Evolutionary conservation across 2,329 filamentous ascomycete species (phyloP), one percentile per base, ranked within the genome.

Genomic region (Ophiostoma novo-ulmi): DNA sequence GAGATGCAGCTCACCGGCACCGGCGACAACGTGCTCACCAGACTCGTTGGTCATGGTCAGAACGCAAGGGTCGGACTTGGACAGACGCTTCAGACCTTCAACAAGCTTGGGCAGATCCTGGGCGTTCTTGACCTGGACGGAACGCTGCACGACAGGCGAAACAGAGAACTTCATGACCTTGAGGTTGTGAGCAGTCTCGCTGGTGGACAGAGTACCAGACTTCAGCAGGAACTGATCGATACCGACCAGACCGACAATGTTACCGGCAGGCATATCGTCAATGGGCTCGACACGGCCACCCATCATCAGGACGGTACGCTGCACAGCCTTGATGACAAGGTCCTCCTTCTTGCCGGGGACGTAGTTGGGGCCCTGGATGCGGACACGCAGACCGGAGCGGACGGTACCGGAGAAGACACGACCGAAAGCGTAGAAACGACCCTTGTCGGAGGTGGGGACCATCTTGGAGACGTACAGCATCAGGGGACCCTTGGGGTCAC

Each of bases 81-180:
- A 98, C 77, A 99, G 91, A 91, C 95, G 94, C 92, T 99, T 99
- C 76, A 99, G 94, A 93, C 95, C 95, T 88, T 99, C 95, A 79
- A 99, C 95, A 73, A 99, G 90, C 91, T 99, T 99, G 84, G 95
- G 95, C 75, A 99, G 90, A 88, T 99, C 95, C 86, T 97, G 93
- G 80, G 95, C 95, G 86, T 99, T 99, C 93, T 98, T 98, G 87
- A 97, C 94, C 85, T 97, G 93, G 80, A 99, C 95, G 83, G 95
- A 97, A 78, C 94, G 94, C 85, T 91, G 94, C 76, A 99, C 95
- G 85, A 99, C 95, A 79, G 95, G 95, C 73, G 95, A 98, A 82
- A 99, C 95, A 80, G 95, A 99, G 91, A 99, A 99, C 88, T 97
- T 98, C 95, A 99, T 99, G 85, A 99, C 95, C 91, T 98, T 98